Percentiles rank a stretch among this genome's conserved stretches.
These are phyloP conservation scores for Maudiozyma humilis DNA, from an alignment of 1,139 yeast species.

Conservation along the genomic window DNA sequence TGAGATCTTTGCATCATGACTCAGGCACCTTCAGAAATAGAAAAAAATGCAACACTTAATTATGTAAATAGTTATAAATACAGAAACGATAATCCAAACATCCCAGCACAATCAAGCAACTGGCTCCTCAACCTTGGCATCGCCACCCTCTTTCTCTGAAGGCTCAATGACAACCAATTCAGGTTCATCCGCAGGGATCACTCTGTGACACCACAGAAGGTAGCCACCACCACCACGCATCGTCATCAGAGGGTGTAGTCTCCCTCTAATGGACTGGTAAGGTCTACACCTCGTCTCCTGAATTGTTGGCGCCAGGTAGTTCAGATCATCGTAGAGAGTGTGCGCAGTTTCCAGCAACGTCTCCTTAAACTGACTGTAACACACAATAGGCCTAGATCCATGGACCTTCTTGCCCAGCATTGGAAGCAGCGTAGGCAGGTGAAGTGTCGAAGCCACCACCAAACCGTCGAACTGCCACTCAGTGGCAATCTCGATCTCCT, in stretches of 20 bases:
- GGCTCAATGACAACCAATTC: constrained; percentile 23
- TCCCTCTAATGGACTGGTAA: constrained; percentile 88
- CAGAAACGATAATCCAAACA: not conserved
- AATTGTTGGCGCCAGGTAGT: constrained; percentile 76
- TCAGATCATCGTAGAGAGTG: constrained; percentile 51
- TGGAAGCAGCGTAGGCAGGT: constrained; percentile 58
- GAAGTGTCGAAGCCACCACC: constrained; percentile 63
- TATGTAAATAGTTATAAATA: no score
- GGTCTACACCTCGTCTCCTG: constrained; percentile 76
- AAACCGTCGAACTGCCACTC: constrained; percentile 66
- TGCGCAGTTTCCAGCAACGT: constrained; percentile 66
- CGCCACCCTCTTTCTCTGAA: not conserved
- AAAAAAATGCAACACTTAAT: not conserved
- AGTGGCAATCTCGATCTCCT: constrained; percentile 43
- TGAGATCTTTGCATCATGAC: constrained; percentile 10
- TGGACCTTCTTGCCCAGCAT: constrained; percentile 57
- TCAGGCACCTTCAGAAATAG: not conserved
- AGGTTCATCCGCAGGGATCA: constrained; percentile 57
- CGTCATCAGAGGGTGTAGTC: constrained; percentile 93
- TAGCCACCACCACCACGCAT: constrained; percentile 91
- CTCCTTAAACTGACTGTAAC: constrained; percentile 78
- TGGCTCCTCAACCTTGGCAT: not conserved
- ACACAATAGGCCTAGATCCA: constrained; percentile 80
- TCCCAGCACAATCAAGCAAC: not conserved
- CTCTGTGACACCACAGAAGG: constrained; percentile 69